Evolutionary conservation across 2,329 filamentous ascomycete species (phyloP), one percentile per base, ranked within the genome.

Genomic region (Gyromitra esculenta): DNA sequence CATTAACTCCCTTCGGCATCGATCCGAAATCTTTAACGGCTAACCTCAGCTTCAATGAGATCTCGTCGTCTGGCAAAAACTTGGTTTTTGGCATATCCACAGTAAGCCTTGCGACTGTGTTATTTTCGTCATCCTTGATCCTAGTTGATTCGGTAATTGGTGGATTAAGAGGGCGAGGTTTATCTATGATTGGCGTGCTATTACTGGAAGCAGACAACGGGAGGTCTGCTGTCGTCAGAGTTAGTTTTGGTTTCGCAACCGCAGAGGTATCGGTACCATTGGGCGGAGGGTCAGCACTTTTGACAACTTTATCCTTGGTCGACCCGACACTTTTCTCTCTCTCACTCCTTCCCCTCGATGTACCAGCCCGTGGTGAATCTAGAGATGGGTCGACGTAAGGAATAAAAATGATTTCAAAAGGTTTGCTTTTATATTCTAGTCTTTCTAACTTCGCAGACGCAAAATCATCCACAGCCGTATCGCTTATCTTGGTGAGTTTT

Each of bases 151-250:
- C 77, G 41, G 35, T 62, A 39, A 37, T 59, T 13, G 75, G 48
- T 4, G 70, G 66, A 62, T 77, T 73, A 54, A 70, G 59, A 13
- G 71, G 48, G 9, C 75, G 75, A 31, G 75, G 54, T 54, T 70
- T 76, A 65, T 79, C 78, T 64, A 78, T 78, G 7, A 79, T 68
- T 57, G 73, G 73, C 11, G 73, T 79, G 35, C 75, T 79, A 31
- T 78, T 76, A 50, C 71, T 79, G 15, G 75, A 76, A 31, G 72
- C 68, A 59, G 72, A 72, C 3, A 64, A 66, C 8, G 71, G 72
- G 25, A 79, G 69, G 60, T 79, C 78, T 56, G 73, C 77, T 21
- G 79, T 79, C 37, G 79, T 79, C 39, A 79, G 66, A 6, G 75
- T 79, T 59, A 79, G 60, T 63, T 78, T 78, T 39, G 79, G 79